Percentiles rank a stretch among this genome's conserved stretches.
Evolutionary conservation across 768 basidiomycete species (phyloP).

Genomic region (Auriscalpium vulgare): DNA sequence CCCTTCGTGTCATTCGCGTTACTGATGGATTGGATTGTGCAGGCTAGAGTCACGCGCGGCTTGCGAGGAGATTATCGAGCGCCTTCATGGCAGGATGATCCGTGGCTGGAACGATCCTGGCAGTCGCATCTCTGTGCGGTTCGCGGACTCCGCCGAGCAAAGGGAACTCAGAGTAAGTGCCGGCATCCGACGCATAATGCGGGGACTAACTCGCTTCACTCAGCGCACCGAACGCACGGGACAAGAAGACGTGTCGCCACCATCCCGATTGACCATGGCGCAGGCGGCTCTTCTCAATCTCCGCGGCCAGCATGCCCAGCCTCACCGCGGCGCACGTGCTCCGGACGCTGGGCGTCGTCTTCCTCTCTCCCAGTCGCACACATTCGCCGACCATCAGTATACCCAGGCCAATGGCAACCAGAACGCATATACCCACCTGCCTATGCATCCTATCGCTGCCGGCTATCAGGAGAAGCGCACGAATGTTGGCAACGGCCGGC

Average conservation of each 20-base stretch:
- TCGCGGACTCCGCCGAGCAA: conserved; percentile 74
- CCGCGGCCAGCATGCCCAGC: conserved; percentile 51
- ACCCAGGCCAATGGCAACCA: background rate
- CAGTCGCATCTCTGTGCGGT: conserved; percentile 70
- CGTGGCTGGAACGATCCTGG: conserved; percentile 73
- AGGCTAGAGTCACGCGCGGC: conserved; percentile 66
- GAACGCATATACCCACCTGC: conserved; percentile 7
- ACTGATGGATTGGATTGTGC: background rate
- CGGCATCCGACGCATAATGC: background rate
- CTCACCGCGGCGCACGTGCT: conserved; percentile 6
- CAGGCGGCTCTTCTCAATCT: conserved; percentile 73
- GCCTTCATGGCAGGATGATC: conserved; percentile 73
- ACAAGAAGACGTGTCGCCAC: conserved; percentile 56
- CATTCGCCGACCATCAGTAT: background rate
- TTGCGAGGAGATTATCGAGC: conserved; percentile 71
- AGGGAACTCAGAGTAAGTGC: conserved; percentile 61
- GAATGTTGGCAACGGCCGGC: background rate
- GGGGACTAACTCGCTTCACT: background rate
- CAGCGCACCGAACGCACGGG: conserved; percentile 55
- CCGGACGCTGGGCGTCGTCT: conserved; percentile 18
- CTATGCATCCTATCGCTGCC: conserved; percentile 13
- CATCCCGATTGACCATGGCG: conserved; percentile 64
- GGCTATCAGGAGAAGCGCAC: conserved; percentile 1
- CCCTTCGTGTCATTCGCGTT: background rate
- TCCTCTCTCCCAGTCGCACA: conserved; percentile 1